Evolutionary conservation across 305 asterid genomes (phyloP).

Genomic region (Ajuga reptans): DNA sequence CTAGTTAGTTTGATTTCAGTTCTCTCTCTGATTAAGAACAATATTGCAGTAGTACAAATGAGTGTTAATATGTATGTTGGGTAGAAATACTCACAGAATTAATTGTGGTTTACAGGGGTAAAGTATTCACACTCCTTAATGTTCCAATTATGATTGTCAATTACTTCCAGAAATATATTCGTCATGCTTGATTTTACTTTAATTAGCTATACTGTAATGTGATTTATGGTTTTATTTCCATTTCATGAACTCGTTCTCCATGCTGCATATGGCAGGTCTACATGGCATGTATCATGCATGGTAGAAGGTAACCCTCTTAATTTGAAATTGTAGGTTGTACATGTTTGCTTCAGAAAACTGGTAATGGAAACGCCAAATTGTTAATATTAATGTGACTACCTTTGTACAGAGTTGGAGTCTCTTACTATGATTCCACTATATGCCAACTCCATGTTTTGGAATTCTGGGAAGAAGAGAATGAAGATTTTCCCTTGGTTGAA

Average conservation of each 20-base stretch:
- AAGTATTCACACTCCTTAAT: neutral
- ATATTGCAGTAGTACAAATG: neutral
- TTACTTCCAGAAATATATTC: neutral
- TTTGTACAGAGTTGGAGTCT: conserved; percentile 71
- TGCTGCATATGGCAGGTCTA: conserved; percentile 51
- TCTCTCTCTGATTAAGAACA: neutral
- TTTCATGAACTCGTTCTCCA: conserved; percentile 7
- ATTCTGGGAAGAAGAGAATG: conserved; percentile 74
- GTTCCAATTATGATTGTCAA: neutral
- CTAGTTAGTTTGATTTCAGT: neutral
- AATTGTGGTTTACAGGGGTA: neutral
- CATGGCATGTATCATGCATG: conserved; percentile 83
- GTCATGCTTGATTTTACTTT: conserved; percentile 1
- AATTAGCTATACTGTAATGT: conserved; percentile 1
- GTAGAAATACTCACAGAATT: neutral
- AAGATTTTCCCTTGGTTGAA: conserved; percentile 63
- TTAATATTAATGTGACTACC: conserved; percentile 8
- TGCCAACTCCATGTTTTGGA: conserved; percentile 76
- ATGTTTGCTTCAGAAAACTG: conserved; percentile 9
- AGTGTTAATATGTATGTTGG: neutral
- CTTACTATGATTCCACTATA: conserved; percentile 64
- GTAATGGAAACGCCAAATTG: neutral
- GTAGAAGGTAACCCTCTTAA: conserved; percentile 54
- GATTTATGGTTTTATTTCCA: neutral
- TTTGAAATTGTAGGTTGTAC: conserved; percentile 7